Evolutionary conservation across 2,329 filamentous ascomycete species (phyloP), one percentile per base, ranked within the genome.

Genomic region (Macrophomina pseudophaseolina): DNA sequence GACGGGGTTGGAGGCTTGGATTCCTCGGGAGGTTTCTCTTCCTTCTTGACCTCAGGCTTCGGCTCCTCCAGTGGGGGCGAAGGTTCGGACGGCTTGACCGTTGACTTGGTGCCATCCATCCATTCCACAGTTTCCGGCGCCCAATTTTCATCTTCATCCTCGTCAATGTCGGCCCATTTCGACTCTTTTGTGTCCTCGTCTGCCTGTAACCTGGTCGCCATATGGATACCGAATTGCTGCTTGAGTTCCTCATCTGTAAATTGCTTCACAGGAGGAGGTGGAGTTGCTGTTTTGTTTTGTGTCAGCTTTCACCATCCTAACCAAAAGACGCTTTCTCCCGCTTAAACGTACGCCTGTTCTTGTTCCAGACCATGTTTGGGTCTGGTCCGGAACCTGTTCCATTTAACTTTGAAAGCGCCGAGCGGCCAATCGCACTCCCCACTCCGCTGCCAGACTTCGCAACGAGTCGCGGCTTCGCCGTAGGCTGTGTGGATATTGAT

Each of bases 121-220:
- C 92, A 96, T 67, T 91, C 91, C 70, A 95, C 93, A 63, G 90
- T 88, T 70, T 95, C 91, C 1, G 92, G 92, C 14, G 89, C 90
- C 91, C 92, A 94, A 73, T 94, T 91, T 44, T 95, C 92, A 73
- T 94, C 91, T 9, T 62, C 58, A 70, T 95, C 92, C 67, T 95
- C 92, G 68, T 95, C 92, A 68, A 94, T 94, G 74, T 96, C 92
- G 30, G 92, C 92, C 92, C 92, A 96, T 76, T 94, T 94, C 38
- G 90, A 88, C 72, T 93, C 90, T 67, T 91, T 91, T 67, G 87
- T 87, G 30, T 72, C 74, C 74, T 93, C 91, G 70, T 94, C 91
- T 59, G 90, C 86, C 70, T 92, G 90, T 66, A 95, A 81, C 71
- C 92, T 89, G 72, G 86, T 92, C 66, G 92, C 91, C 80, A 96